A percentile compares a stretch with the other conserved stretches of the same genome.
phyloP scores from a whole-genome alignment of 768 basidiomycete genomes.

The Tulasnella sp. region DNA sequence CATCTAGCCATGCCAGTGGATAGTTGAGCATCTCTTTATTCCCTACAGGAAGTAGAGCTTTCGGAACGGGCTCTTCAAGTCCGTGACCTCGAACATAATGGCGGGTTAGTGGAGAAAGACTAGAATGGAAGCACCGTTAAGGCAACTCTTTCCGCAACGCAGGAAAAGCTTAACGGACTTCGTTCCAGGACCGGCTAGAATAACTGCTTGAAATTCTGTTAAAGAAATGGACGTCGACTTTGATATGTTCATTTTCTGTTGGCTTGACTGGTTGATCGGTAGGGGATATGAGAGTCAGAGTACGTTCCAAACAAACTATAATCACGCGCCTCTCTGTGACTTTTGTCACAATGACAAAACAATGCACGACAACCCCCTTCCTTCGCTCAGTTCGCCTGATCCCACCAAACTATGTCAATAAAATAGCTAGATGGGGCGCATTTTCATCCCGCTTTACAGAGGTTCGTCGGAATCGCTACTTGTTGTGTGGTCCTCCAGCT shows the following conservation, averaged over 20 bases:
- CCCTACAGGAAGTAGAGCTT: conserved; percentile 83
- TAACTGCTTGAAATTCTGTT: conserved; percentile 80
- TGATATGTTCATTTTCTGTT: background rate
- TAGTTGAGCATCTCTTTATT: conserved; percentile 89
- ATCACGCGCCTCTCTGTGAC: too few species aligned
- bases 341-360: too few species aligned
- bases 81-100: conserved; percentile 69
- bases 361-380: too few species aligned
- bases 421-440: too few species aligned
- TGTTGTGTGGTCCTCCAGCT: too few species aligned
- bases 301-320: too few species aligned
- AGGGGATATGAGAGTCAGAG: background rate
- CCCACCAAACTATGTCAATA: too few species aligned
- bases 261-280: background rate
- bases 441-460: too few species aligned
- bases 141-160: background rate
- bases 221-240: background rate
- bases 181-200: conserved; percentile 95
- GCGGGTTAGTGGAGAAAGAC: conserved; percentile 72
- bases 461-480: too few species aligned
- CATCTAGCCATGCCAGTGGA: conserved; percentile 81
- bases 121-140: conserved; percentile 45
- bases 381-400: too few species aligned
- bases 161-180: conserved; percentile 43
- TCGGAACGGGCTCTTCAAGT: conserved; percentile 63